Conservation (phyloP, 371 early-diverging fungal species). For the Parasitella parasitica region DNA sequence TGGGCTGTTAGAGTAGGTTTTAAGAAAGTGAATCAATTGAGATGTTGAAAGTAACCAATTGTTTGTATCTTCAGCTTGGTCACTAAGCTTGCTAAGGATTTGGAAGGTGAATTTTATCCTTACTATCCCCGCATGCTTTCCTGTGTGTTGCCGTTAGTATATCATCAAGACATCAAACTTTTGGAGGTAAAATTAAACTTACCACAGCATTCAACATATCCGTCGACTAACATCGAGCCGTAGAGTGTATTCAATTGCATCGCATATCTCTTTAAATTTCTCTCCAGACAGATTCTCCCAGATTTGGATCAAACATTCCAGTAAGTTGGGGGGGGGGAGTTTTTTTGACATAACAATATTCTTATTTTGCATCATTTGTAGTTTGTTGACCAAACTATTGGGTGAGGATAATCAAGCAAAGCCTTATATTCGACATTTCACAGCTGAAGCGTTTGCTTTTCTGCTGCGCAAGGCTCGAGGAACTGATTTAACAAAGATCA, state of each 20-base stretch:
- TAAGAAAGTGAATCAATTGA: too few relatives aligned
- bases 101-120: slow-evolving; percentile 89
- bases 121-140: slow-evolving; percentile 67
- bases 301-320: slow-evolving; percentile 73
- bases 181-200: slow-evolving; percentile 62
- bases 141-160: slow-evolving; percentile 65
- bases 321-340: slow-evolving; percentile 40
- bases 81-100: slow-evolving; percentile 82
- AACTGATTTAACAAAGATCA: slow-evolving; percentile 53
- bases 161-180: slow-evolving; percentile 64
- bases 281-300: slow-evolving; percentile 65
- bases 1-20: slow-evolving; percentile 76
- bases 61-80: too few relatives aligned
- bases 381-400: slow-evolving; percentile 70
- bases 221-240: neutral
- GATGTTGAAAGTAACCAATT: too few relatives aligned
- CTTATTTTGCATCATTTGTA: slow-evolving; percentile 10
- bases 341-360: neutral
- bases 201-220: neutral
- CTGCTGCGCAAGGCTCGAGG: slow-evolving; percentile 77
- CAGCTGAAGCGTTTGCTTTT: slow-evolving; percentile 91
- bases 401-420: slow-evolving; percentile 64
- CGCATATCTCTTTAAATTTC: slow-evolving; percentile 89
- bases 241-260: slow-evolving; percentile 85
- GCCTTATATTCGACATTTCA: slow-evolving; percentile 82